Evolutionary conservation across 306 rosid species (phyloP), one percentile per base, ranked within the genome.

Genomic region (Cicer cuneatum): DNA sequence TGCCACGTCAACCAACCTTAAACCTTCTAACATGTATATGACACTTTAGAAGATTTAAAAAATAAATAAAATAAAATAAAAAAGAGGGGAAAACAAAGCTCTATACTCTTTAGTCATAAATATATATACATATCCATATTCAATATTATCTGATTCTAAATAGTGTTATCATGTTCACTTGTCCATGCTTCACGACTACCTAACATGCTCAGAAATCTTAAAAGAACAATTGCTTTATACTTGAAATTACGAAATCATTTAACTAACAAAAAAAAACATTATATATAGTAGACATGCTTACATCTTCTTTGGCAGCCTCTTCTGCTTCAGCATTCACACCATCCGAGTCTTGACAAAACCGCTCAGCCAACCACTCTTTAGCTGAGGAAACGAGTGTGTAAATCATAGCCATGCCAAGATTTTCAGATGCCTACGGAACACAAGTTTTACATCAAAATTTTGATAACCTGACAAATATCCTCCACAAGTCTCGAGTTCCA

Each of bases 341-440:
- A 77, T 40, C 85, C 24, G 64, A n/a, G 37, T 91, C 98, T 86
- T 86, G 81, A 80, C 84, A 46, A 83, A 82, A 95, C 67, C 54
- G 87, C 51, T 95, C 98, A 71, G 88, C 75, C 75, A 95, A 87
- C 99, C 98, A 92, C 84, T 95, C 98, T 87, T 92, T 90, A 63
- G 93, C 92, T 81, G 99, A 90, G 83, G 92, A 73, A 75, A 95
- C 90, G 40, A 95, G 89, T 5, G 99, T 95, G 83, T 95, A 95
- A n/a, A 95, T 82, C 99, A 95, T 95, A 67, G 99, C 97, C 99
- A 95, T 95, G 59, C 98, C 99, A 80, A 95, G 99, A 85, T 90
- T 92, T 87, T 95, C 99, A 78, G 97, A 87, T 61, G 98, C 99
- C 99, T 95, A 86, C 42, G 63, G 62, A 86, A 64, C 80, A 82